phyloP scores from a whole-genome alignment of 176 grass and related monocot species.

The Carex littledalei region DNA sequence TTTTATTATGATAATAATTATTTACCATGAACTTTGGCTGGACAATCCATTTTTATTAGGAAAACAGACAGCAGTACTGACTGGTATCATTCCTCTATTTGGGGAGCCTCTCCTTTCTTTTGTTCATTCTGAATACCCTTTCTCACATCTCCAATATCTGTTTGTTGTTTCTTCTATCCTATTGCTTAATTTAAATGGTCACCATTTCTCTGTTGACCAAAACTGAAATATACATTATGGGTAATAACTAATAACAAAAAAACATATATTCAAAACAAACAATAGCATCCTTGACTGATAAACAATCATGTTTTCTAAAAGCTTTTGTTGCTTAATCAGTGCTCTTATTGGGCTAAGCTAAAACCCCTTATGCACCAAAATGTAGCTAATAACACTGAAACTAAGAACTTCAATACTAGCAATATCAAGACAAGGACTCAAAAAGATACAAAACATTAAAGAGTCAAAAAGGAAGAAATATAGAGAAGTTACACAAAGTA shows the following conservation, averaged over 20 bases:
- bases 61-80: neutral
- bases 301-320: neutral
- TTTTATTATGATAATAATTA: constrained; percentile 11
- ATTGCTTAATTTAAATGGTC: neutral
- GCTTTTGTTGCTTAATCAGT: constrained; percentile 4
- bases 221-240: neutral
- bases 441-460: neutral
- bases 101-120: neutral
- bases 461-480: neutral
- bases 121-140: neutral
- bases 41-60: constrained; percentile 1
- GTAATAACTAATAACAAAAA: neutral
- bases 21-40: neutral
- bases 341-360: neutral
- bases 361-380: neutral
- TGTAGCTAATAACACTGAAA: neutral
- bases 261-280: neutral
- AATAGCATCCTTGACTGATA: neutral
- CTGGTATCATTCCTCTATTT: neutral
- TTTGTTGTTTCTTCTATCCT: neutral
- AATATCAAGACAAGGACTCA: neutral
- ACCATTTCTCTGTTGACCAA: neutral
- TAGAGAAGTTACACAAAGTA: neutral
- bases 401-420: neutral
- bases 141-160: neutral